phyloP scores from a whole-genome alignment of 805 yeast species.

The Metschnikowia gelsemii region DNA sequence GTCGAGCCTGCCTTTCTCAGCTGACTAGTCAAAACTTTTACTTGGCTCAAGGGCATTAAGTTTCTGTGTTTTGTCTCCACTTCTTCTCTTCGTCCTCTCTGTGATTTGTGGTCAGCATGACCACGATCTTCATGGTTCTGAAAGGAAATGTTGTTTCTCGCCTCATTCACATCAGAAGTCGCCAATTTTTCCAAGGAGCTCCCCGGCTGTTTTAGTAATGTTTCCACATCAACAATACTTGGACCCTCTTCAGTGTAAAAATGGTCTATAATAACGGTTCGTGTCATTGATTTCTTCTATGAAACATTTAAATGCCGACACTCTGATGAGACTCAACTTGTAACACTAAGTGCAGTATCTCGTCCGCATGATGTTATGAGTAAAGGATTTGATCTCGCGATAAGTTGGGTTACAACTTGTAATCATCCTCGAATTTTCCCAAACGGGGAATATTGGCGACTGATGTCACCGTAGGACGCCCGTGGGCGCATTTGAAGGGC shows the following conservation, averaged over 20 bases:
- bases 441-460: conserved; percentile 21
- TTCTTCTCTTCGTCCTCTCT: neutral
- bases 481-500: conserved; percentile 86
- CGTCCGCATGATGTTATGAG: neutral
- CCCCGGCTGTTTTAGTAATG: conserved; percentile 5
- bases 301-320: neutral
- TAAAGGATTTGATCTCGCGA: neutral
- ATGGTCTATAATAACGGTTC: conserved; percentile 7
- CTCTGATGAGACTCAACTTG: neutral
- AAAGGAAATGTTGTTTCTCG: conserved; percentile 8
- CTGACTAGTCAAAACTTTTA: neutral
- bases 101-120: neutral
- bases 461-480: conserved; percentile 72
- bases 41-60: too few species aligned
- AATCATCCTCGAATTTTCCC: conserved; percentile 6
- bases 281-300: conserved; percentile 6
- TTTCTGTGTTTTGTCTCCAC: neutral
- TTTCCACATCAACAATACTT: conserved; percentile 3
- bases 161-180: conserved; percentile 12
- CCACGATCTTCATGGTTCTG: neutral
- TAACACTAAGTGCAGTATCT: neutral
- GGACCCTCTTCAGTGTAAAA: conserved; percentile 12
- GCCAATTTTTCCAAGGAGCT: conserved; percentile 19
- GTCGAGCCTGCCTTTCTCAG: neutral
- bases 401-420: neutral